Percentiles rank a stretch among this genome's conserved stretches.
phyloP scores from a whole-genome alignment of 768 basidiomycete genomes.

The Mycena floridula region DNA sequence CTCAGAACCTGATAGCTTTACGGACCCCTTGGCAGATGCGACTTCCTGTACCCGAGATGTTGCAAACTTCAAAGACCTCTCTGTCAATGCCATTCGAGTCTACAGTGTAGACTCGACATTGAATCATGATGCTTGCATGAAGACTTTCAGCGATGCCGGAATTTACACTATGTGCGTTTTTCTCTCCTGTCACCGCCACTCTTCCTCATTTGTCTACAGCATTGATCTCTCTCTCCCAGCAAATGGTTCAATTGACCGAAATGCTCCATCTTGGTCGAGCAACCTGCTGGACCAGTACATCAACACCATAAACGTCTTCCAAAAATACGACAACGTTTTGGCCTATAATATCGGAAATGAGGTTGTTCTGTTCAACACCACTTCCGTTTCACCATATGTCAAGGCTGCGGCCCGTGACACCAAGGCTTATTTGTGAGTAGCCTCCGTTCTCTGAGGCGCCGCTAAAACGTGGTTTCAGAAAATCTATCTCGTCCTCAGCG shows the following conservation, averaged over 20 bases:
- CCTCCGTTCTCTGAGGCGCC: slow-evolving; percentile 1
- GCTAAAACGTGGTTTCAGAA: slow-evolving; percentile 29
- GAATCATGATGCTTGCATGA: slow-evolving; percentile 89
- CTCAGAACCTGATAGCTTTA: slow-evolving; percentile 65
- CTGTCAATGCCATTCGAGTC: slow-evolving; percentile 76
- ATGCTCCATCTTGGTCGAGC: slow-evolving; percentile 70
- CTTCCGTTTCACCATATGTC: slow-evolving; percentile 68
- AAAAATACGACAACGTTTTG: slow-evolving; percentile 83
- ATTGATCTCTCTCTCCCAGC: slow-evolving; percentile 82
- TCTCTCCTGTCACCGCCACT: neutral
- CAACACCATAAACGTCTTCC: slow-evolving; percentile 70
- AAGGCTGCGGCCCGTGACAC: slow-evolving; percentile 89
- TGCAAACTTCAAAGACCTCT: slow-evolving; percentile 67
- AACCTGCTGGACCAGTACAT: slow-evolving; percentile 77
- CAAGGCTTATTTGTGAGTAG: slow-evolving; percentile 75
- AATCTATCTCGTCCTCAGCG: slow-evolving; percentile 53
- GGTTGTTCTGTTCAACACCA: slow-evolving; percentile 47
- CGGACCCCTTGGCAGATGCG: slow-evolving; percentile 70
- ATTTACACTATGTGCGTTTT: slow-evolving; percentile 82
- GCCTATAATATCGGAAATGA: slow-evolving; percentile 92
- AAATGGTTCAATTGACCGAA: slow-evolving; percentile 80
- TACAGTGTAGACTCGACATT: slow-evolving; percentile 81
- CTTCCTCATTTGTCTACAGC: slow-evolving; percentile 30
- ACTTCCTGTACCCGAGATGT: slow-evolving; percentile 73
- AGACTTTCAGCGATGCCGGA: slow-evolving; percentile 61